Conservation (phyloP, 768 basidiomycete species). For the Russula lepida region DNA sequence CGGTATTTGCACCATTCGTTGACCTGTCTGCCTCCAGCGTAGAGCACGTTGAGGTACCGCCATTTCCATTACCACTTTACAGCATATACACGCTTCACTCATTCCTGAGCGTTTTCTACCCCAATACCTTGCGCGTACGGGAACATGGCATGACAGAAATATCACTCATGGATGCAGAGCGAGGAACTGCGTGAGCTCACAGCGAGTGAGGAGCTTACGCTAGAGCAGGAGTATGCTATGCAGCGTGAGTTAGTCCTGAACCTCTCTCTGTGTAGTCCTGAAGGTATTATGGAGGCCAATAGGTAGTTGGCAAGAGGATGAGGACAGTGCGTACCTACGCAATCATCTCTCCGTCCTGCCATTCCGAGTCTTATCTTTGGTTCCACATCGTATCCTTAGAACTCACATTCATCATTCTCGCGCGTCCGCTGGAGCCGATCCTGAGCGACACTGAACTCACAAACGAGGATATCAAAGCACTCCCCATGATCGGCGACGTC, state of each 20-base stretch:
- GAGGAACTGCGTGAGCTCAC: conserved; percentile 66
- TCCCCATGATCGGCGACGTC: conserved; percentile 85
- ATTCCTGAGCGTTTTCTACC: background rate
- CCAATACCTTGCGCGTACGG: background rate
- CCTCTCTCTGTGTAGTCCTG: background rate
- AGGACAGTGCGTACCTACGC: conserved; percentile 51
- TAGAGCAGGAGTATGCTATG: conserved; percentile 85
- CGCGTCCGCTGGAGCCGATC: conserved; percentile 28
- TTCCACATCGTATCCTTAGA: conserved; percentile 33
- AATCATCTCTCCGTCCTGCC: background rate
- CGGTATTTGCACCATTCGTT: background rate
- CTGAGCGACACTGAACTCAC: conserved; percentile 4
- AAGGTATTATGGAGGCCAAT: background rate
- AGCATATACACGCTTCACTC: background rate
- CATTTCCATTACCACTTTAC: background rate
- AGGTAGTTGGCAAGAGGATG: conserved; percentile 83
- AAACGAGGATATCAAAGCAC: conserved; percentile 28
- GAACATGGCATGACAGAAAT: conserved; percentile 42
- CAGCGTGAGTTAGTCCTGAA: conserved; percentile 46
- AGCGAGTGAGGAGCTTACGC: conserved; percentile 73
- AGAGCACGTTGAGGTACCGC: conserved; percentile 39
- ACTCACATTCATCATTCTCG: conserved; percentile 84
- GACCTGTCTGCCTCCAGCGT: background rate
- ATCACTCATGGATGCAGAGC: conserved; percentile 84
- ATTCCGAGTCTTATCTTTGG: background rate